These are phyloP conservation scores for Novakomyces olei DNA, from an alignment of 805 yeast species.

Conservation along the genomic window DNA sequence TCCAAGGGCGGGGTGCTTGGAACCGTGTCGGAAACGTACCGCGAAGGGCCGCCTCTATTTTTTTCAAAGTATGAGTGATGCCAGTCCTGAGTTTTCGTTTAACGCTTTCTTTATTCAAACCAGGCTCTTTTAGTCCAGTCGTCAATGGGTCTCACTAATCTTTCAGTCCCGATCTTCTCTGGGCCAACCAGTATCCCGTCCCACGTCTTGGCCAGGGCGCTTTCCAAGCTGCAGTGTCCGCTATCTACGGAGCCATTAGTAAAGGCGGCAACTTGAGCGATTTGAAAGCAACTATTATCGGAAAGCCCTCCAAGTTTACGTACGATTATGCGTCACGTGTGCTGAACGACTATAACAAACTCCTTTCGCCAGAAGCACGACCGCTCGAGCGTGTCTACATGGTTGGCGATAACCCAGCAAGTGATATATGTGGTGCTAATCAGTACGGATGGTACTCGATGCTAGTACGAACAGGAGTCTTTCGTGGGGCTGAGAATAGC, in stretches of 20 bases:
- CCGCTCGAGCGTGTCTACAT: slow-evolving; percentile 34
- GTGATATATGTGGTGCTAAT: slow-evolving; percentile 80
- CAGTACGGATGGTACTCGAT: slow-evolving; percentile 73
- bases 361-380: slow-evolving; percentile 3
- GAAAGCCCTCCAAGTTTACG: slow-evolving; percentile 61
- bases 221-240: slow-evolving; percentile 67
- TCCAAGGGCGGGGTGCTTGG: slow-evolving; percentile 70
- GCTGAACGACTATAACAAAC: slow-evolving; percentile 24
- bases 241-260: slow-evolving; percentile 63
- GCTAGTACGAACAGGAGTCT: slow-evolving; percentile 76
- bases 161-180: slow-evolving; percentile 79
- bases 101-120: slow-evolving; percentile 21
- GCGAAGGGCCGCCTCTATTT: slow-evolving; percentile 3
- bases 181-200: slow-evolving; percentile 73
- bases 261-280: too few relatives aligned
- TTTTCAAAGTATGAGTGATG: slow-evolving; percentile 4
- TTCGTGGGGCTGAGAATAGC: slow-evolving; percentile 27
- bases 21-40: slow-evolving; percentile 32
- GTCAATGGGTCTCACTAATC: slow-evolving; percentile 28
- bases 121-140: slow-evolving; percentile 64
- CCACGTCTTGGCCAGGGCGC: slow-evolving; percentile 92
- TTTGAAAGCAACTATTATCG: slow-evolving; percentile 46
- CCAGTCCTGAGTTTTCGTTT: background rate
- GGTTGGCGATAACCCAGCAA: slow-evolving; percentile 94
- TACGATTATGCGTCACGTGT: slow-evolving; percentile 67